Base-by-base conservation (phyloP, 148 eudicot species). In the Nyssa sinensis region DNA sequence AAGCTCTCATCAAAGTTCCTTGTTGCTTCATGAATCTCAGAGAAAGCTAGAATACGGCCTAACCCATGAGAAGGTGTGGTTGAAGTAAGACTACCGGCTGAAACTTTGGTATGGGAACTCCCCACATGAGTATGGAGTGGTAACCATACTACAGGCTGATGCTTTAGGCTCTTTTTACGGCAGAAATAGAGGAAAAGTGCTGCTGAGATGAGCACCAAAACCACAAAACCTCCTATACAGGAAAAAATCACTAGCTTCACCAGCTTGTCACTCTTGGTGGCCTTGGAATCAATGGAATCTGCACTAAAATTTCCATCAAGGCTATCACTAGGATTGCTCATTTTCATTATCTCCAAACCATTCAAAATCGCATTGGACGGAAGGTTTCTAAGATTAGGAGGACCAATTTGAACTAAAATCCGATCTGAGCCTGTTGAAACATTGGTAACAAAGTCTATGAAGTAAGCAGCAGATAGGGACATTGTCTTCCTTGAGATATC, bases 331-430 rank as follows among this genome's bases (percentile, higher is more conserved):
- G 74, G 74, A 70, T 69, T 70, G 55, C 74, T 70, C 64, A 77
- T 62, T 59, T 77, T 77, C 74, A 62, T 69, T 13, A 77, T 70
- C 79, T 77, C 79, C 63, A 77, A 63, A 41, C 79, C 79, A 37
- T 77, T 77, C 57, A 77, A 33, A 62, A 77, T 64, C 6, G 79
- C 79, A 70, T 71, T 77, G 27, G 74, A 19, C 14, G 49, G 31
- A 19, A 28, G 12, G 24, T 30, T 53, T 3, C 69, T 62, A 19
- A 33, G 32, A 62, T 63, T 35, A 17, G 74, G 32, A 32, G 74
- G 79, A 41, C 79, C 79, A 69, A 76, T 33, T 31, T 70, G 69
- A 70, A 77, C 55, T 12, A 62, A 19, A 49, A 77, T 77, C 47
- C 32, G 44, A 24, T 70, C 23, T 23, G 67, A 47, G 4, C 62